Evolutionary conservation across 768 basidiomycete genomes (phyloP).

Genomic region (Tulasnella calospora): DNA sequence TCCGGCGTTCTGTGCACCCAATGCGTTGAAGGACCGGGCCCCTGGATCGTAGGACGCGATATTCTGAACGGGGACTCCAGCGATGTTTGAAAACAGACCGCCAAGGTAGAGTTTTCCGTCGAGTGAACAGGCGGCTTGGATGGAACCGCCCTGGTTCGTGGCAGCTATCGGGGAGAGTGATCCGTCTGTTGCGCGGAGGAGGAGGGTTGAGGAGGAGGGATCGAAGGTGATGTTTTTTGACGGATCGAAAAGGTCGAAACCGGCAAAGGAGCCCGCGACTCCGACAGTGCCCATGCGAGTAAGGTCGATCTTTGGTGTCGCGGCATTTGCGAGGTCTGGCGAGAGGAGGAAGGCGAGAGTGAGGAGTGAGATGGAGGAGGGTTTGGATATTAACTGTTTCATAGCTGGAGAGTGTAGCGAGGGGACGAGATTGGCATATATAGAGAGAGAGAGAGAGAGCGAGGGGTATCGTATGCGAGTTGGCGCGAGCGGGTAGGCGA

Average conservation of each 20-base stretch:
- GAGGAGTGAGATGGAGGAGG: neutral
- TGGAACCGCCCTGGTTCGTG: conserved; percentile 73
- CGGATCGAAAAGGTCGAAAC: conserved; percentile 66
- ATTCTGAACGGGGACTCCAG: conserved; percentile 56
- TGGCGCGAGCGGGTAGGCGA: neutral
- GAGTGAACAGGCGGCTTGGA: conserved; percentile 68
- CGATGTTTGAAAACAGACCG: conserved; percentile 75
- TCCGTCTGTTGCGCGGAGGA: conserved; percentile 61
- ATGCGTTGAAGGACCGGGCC: conserved; percentile 52
- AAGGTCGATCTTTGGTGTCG: conserved; percentile 60
- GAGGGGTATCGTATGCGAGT: neutral
- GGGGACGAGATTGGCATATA: neutral
- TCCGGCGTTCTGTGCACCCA: conserved; percentile 52
- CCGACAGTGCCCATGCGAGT: conserved; percentile 87
- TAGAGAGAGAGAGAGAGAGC: neutral
- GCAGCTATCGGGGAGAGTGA: conserved; percentile 64
- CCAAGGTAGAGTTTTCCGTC: conserved; percentile 69
- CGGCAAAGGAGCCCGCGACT: conserved; percentile 82
- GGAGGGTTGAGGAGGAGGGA: conserved; percentile 63
- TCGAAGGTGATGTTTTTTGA: conserved; percentile 54
- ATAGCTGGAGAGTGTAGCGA: neutral
- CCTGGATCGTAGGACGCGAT: conserved; percentile 69
- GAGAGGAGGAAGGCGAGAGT: neutral
- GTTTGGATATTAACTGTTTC: conserved; percentile 6
- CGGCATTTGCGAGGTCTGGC: conserved; percentile 29